These are phyloP conservation scores for Geotrichum europaeum DNA, from an alignment of 1,139 yeast species.

Conservation along the genomic window DNA sequence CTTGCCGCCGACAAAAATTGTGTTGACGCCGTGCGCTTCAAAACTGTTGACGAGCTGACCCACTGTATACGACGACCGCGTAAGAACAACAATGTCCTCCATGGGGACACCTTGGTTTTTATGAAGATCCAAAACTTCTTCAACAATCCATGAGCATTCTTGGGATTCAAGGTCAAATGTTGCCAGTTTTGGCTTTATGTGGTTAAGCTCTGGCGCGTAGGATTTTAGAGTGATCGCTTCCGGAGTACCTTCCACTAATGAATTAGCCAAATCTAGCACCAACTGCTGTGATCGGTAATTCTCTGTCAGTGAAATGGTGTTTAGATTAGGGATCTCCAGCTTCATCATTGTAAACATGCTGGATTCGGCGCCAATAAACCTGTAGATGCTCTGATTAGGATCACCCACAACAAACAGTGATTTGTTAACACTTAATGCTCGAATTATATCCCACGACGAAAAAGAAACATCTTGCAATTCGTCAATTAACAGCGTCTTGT, in stretches of 20 bases:
- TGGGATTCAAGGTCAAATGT: neutral
- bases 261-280: conserved; percentile 60
- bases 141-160: conserved; percentile 10
- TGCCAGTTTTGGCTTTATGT: conserved; percentile 1
- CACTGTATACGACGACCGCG: conserved; percentile 7
- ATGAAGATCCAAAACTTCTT: neutral
- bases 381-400: conserved; percentile 92
- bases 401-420: conserved; percentile 64
- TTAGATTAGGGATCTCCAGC: conserved; percentile 38
- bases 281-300: conserved; percentile 77
- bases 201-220: neutral
- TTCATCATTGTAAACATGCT: conserved; percentile 58
- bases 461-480: conserved; percentile 58
- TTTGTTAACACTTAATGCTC: neutral
- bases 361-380: conserved; percentile 62
- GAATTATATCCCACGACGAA: conserved; percentile 12
- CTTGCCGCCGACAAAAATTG: conserved; percentile 11
- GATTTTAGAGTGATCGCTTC: neutral
- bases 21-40: neutral
- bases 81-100: conserved; percentile 11
- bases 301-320: conserved; percentile 47
- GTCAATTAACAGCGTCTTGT: conserved; percentile 76
- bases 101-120: neutral
- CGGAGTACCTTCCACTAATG: conserved; percentile 29
- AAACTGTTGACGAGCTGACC: conserved; percentile 1